phyloP scores from a whole-genome alignment of 306 rosid species.

The Ochetophila trinervis region DNA sequence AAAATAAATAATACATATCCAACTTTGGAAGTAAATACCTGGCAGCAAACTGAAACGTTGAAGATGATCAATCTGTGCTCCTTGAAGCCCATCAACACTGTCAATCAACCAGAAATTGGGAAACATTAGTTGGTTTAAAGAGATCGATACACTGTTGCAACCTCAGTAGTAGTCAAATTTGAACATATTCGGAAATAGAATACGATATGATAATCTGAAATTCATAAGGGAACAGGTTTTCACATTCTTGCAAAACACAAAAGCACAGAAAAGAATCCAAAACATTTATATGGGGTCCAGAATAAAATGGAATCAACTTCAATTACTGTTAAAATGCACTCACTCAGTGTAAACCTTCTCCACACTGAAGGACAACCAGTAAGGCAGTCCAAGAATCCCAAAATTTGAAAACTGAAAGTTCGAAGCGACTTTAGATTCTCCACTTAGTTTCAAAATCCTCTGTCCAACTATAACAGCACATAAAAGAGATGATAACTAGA shows the following conservation, averaged over 20 bases:
- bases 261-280: not conserved
- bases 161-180: not conserved
- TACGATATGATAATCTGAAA: not conserved
- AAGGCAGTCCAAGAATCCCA: conserved; percentile 79
- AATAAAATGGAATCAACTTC: not conserved
- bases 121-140: conserved; percentile 7
- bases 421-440: conserved; percentile 46
- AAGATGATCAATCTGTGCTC: conserved; percentile 54
- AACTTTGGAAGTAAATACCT: conserved; percentile 47
- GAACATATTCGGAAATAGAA: conserved; percentile 15
- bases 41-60: conserved; percentile 72
- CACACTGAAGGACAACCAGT: conserved; percentile 59
- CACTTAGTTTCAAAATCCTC: conserved; percentile 62
- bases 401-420: conserved; percentile 66
- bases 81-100: conserved; percentile 54
- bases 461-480: conserved; percentile 68
- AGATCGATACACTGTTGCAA: not conserved
- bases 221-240: not conserved
- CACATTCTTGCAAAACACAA: not conserved
- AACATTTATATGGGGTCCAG: not conserved
- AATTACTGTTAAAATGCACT: conserved; percentile 29
- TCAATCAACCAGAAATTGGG: conserved; percentile 22
- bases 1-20: conserved; percentile 26
- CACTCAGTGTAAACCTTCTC: conserved; percentile 60
- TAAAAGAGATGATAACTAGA: conserved; percentile 22